Evolutionary conservation across 345 rosid species (phyloP).

Genomic region (Eucalyptus urophylla): DNA sequence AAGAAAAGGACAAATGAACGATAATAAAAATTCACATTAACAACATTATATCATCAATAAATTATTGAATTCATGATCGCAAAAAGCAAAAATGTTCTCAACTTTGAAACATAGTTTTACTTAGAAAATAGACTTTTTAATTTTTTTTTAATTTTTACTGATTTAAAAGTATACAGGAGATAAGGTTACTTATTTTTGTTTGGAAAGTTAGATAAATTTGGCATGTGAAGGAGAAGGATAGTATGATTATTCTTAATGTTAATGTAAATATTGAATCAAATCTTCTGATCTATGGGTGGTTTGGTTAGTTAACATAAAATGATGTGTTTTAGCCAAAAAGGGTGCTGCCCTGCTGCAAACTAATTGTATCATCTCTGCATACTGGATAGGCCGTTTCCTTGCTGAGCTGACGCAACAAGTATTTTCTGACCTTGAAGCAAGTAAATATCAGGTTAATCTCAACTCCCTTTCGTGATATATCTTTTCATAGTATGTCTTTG

Average conservation of each 20-base stretch:
- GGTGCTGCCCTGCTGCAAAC: neutral
- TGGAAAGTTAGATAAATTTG: neutral
- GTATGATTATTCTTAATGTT: neutral
- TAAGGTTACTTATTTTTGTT: neutral
- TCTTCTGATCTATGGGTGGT: neutral
- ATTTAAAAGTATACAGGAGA: neutral
- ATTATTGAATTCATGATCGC: neutral
- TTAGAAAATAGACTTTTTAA: neutral
- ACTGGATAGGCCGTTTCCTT: conserved; percentile 79
- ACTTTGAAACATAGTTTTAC: neutral
- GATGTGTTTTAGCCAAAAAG: neutral
- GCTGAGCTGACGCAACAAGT: conserved; percentile 94
- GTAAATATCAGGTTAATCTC: conserved; percentile 83
- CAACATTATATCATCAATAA: neutral
- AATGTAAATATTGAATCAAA: neutral
- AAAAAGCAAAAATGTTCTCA: neutral
- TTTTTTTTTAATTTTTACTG: neutral
- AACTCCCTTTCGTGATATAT: neutral
- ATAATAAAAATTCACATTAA: neutral
- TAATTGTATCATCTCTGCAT: neutral
- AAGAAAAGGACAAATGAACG: neutral
- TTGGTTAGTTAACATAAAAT: neutral
- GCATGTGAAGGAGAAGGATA: neutral
- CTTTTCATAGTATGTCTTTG: neutral
- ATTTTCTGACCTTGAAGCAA: conserved; percentile 80